These are phyloP conservation scores for Lenzites betulinus DNA, from an alignment of 768 basidiomycete species.

Conservation along the genomic window DNA sequence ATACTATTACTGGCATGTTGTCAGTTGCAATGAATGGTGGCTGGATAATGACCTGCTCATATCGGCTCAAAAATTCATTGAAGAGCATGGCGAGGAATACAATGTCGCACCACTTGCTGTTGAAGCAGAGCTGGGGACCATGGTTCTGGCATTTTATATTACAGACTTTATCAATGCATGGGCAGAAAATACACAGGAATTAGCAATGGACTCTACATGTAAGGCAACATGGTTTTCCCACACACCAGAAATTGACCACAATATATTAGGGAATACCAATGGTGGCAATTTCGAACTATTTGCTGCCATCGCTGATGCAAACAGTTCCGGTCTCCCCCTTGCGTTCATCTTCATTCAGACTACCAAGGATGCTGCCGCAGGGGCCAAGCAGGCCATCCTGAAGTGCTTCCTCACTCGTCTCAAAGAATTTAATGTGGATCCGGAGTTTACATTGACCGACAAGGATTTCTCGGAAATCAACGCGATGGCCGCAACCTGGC, in stretches of 20 bases:
- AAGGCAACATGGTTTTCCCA: background rate
- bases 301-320: constrained; percentile 35
- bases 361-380: constrained; percentile 12
- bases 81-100: background rate
- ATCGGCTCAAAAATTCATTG: background rate
- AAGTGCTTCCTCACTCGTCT: constrained; percentile 30
- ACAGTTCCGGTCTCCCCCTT: constrained; percentile 37
- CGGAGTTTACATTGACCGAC: constrained; percentile 34
- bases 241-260: background rate
- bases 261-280: constrained; percentile 37
- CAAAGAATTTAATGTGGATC: constrained; percentile 24
- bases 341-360: constrained; percentile 31
- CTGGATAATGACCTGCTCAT: background rate
- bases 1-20: background rate
- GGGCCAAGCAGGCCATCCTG: constrained; percentile 34
- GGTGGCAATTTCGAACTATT: constrained; percentile 35
- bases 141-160: constrained; percentile 14
- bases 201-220: constrained; percentile 23
- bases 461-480: constrained; percentile 40
- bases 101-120: constrained; percentile 2
- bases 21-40: background rate
- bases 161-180: constrained; percentile 12
- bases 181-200: constrained; percentile 11
- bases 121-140: constrained; percentile 1
- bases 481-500: constrained; percentile 29